Evolutionary conservation across 1,284 basidiomycete genomes (phyloP).

Genomic region (Anthracocystis setariae): DNA sequence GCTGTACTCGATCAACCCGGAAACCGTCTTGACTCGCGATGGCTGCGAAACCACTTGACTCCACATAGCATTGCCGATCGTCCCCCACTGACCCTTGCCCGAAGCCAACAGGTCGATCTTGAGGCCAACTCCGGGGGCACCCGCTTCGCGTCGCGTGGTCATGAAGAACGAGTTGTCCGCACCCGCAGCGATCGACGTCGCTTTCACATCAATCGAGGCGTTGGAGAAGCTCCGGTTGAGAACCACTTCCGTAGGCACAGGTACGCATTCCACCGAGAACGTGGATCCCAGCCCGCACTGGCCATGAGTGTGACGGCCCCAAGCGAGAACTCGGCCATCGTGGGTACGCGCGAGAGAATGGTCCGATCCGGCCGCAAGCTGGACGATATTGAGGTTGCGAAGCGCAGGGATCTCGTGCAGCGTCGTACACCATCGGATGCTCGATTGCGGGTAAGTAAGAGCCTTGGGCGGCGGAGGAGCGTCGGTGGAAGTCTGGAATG

Average conservation of each 20-base stretch:
- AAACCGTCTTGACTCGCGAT: constrained; percentile 80
- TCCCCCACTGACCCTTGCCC: constrained; percentile 86
- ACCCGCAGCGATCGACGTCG: constrained; percentile 56
- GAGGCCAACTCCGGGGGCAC: constrained; percentile 4
- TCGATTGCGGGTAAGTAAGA: constrained; percentile 65
- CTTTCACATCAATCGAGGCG: constrained; percentile 65
- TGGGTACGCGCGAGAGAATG: constrained; percentile 75
- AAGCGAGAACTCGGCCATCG: constrained; percentile 78
- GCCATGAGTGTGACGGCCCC: constrained; percentile 70
- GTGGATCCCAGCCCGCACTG: constrained; percentile 83
- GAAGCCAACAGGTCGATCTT: constrained; percentile 78
- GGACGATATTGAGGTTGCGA: constrained; percentile 74
- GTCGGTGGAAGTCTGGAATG: constrained; percentile 46
- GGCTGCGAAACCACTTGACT: constrained; percentile 80
- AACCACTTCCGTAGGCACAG: constrained; percentile 85
- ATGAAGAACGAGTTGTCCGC: constrained; percentile 63
- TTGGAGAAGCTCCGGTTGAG: constrained; percentile 75
- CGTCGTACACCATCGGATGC: constrained; percentile 77
- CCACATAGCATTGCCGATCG: constrained; percentile 83
- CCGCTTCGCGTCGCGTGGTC: constrained; percentile 28
- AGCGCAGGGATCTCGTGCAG: constrained; percentile 85
- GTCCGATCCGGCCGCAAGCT: constrained; percentile 79
- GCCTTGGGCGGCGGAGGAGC: constrained; percentile 47
- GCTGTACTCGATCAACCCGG: constrained; percentile 75
- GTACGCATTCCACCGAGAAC: constrained; percentile 78